phyloP scores from a whole-genome alignment of 2,329 filamentous ascomycete species.

The Exophiala lecanii-corni region DNA sequence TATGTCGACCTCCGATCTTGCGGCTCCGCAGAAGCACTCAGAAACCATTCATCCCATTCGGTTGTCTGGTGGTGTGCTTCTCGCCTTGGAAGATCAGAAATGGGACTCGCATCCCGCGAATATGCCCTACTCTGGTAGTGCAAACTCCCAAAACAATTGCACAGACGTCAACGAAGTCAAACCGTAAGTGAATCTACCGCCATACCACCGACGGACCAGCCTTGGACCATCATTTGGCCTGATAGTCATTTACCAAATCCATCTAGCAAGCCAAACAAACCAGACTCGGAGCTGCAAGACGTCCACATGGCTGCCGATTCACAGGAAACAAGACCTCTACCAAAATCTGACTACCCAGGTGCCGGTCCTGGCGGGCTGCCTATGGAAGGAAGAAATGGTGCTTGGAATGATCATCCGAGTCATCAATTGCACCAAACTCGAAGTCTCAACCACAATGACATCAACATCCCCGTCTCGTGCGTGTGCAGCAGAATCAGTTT shows the following conservation, averaged over 20 bases:
- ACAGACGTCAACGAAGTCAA: neutral
- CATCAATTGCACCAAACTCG: constrained; percentile 3
- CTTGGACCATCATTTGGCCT: neutral
- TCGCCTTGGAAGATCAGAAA: neutral
- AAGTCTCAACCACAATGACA: constrained; percentile 5
- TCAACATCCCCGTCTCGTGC: constrained; percentile 16
- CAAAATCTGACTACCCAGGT: constrained; percentile 2
- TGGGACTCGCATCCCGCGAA: neutral
- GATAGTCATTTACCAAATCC: neutral
- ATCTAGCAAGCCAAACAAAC: too few relatives aligned
- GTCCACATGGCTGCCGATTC: too few relatives aligned
- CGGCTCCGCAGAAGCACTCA: neutral
- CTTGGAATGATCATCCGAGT: constrained; percentile 10
- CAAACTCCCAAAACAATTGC: neutral
- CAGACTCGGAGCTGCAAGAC: too few relatives aligned
- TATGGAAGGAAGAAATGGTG: constrained; percentile 2
- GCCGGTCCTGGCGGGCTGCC: constrained; percentile 4
- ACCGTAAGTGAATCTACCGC: neutral
- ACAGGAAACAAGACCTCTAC: too few relatives aligned
- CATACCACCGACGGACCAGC: neutral
- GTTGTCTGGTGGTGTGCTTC: neutral
- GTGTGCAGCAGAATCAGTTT: too few relatives aligned
- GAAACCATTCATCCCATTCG: neutral
- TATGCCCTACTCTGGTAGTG: neutral
- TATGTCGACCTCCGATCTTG: neutral